Percentiles rank a stretch among this genome's conserved stretches.
Conservation (phyloP, 2,329 filamentous ascomycete species). For the Fusarium sp. region DNA sequence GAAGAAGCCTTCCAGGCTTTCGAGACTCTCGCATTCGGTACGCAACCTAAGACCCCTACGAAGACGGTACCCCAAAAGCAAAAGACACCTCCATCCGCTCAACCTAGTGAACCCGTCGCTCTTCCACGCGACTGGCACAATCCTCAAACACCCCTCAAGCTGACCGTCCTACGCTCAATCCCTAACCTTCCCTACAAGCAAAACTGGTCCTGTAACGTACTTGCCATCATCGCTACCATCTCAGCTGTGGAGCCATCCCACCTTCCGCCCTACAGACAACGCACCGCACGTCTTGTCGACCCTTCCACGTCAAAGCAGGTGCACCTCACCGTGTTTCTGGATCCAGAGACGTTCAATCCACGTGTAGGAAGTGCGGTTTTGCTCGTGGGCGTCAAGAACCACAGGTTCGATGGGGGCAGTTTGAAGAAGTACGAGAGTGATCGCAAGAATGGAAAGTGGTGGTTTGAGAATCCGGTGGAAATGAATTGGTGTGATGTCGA, state of each 20-base stretch:
- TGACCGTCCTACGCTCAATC: conserved; percentile 62
- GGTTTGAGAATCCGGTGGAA: conserved; percentile 61
- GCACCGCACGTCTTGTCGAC: conserved; percentile 63
- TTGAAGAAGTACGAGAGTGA: conserved; percentile 60
- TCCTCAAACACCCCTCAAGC: conserved; percentile 59
- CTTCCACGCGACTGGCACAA: conserved; percentile 57
- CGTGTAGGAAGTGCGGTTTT: conserved; percentile 61
- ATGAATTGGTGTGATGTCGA: conserved; percentile 63
- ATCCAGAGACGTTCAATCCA: conserved; percentile 61
- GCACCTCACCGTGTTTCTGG: conserved; percentile 65
- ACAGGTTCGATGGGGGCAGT: conserved; percentile 62
- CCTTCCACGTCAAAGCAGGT: conserved; percentile 64
- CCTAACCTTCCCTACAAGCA: conserved; percentile 66
- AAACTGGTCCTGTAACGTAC: conserved; percentile 68
- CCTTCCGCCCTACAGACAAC: conserved; percentile 62
- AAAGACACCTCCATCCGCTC: conserved; percentile 9
- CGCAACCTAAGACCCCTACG: conserved; percentile 21
- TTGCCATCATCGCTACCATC: conserved; percentile 62
- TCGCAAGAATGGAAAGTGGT: conserved; percentile 56
- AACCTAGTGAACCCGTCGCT: conserved; percentile 50
- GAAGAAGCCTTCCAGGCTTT: conserved; percentile 54
- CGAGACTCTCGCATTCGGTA: conserved; percentile 51
- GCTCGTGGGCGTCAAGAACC: conserved; percentile 67
- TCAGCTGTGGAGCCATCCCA: conserved; percentile 61
- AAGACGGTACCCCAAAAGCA: conserved; percentile 7